Base-by-base conservation (phyloP, 805 yeast genomes). In the Starmerella kuoi region DNA sequence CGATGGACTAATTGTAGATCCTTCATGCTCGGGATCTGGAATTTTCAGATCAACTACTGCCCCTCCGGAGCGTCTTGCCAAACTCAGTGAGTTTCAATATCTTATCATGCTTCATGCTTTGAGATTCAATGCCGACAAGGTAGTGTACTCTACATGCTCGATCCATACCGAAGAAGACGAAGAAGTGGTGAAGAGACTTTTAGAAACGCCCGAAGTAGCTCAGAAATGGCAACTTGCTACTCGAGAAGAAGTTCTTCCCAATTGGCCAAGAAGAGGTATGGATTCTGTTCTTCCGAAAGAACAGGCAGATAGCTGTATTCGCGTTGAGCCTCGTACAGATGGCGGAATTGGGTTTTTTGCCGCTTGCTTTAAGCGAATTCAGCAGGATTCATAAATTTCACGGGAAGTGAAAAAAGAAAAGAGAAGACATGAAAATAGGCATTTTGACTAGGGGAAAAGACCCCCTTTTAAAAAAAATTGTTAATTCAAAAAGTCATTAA, bases 311-410 rank as follows among this genome's bases (percentile, higher is more conserved):
- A 88, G 91, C 0, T 87, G 96, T 62, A 76, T 91, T 0, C 68
- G 99, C 51, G 80, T 87, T 0, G 62, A 77, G 33, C 95, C 96
- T 1, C 78, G 75, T 47, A 79, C 72, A 34, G 98, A 91, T 59
- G 98, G 97, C 24, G 98, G 98, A n/a, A 91, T 91, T 54, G 99
- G 99, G 0, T 91, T 91, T 58, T 91, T 91, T 62, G 97, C 96
- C 0, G 97, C 87, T 1, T 78, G 91, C 43, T 88, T 91, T 58
- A 81, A 14, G 18, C 33, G 33, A 9, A 30, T 11, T n/a, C n/a
- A n/a, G n/a, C n/a, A n/a, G n/a, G n/a, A n/a, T n/a, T n/a, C n/a
- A n/a, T n/a, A n/a, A n/a, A n/a, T n/a, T n/a, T n/a, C n/a, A n/a
- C n/a, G n/a, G n/a, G n/a, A n/a, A n/a, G n/a, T n/a, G n/a, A n/a